A percentile compares a stretch with the other conserved stretches of the same genome.
phyloP scores from a whole-genome alignment of 495 filamentous ascomycete genomes.

The Tuber melanosporum region DNA sequence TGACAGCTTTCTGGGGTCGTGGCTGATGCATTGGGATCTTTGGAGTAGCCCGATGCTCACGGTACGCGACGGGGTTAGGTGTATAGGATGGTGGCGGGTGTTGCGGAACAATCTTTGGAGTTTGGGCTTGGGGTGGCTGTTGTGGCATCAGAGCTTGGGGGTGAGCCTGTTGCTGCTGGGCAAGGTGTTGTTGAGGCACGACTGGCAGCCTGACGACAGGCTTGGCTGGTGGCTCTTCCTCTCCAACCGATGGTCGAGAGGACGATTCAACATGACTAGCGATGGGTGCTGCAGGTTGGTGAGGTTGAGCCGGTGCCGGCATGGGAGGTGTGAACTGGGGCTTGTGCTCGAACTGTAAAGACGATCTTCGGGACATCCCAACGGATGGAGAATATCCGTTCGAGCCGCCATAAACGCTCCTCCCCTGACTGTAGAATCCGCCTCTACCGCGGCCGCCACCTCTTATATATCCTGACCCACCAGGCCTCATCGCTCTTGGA shows the following conservation, averaged over 20 bases:
- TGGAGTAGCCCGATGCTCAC: slow-evolving; percentile 65
- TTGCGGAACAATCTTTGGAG: slow-evolving; percentile 38
- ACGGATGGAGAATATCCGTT: slow-evolving; percentile 85
- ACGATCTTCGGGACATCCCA: slow-evolving; percentile 85
- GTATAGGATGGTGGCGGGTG: slow-evolving; percentile 40
- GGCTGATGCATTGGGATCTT: slow-evolving; percentile 89
- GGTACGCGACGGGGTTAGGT: slow-evolving; percentile 50
- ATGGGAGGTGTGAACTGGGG: slow-evolving; percentile 17
- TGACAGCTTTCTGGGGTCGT: slow-evolving; percentile 88
- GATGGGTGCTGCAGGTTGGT: slow-evolving; percentile 13
- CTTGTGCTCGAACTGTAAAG: slow-evolving; percentile 49
- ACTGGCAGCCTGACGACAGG: slow-evolving; percentile 79
- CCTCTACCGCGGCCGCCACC: slow-evolving; percentile 64
- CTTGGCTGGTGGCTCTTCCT: slow-evolving; percentile 51
- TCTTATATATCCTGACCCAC: slow-evolving; percentile 44
- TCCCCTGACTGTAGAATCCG: slow-evolving; percentile 61
- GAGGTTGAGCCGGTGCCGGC: slow-evolving; percentile 11
- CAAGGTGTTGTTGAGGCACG: slow-evolving; percentile 26
- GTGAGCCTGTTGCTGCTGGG: slow-evolving; percentile 32
- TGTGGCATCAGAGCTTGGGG: slow-evolving; percentile 42
- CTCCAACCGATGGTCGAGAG: slow-evolving; percentile 60
- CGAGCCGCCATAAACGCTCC: slow-evolving; percentile 67
- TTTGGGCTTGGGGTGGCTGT: slow-evolving; percentile 56
- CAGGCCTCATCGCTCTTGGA: slow-evolving; percentile 83
- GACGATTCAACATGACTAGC: slow-evolving; percentile 44